phyloP scores from a whole-genome alignment of 2,329 filamentous ascomycete genomes.

The Diaporthe sp. region DNA sequence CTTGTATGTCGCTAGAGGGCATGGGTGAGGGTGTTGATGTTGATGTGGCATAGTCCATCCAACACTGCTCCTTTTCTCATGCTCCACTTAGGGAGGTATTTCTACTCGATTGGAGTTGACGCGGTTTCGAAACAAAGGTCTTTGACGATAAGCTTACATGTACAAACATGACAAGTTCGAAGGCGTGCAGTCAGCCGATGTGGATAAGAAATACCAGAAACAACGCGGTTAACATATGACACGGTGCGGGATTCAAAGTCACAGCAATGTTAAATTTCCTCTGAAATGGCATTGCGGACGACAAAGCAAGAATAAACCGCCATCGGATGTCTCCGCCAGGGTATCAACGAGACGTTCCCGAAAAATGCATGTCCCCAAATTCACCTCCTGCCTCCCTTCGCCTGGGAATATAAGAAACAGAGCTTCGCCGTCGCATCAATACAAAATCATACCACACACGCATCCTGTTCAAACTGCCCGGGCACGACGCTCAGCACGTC shows the following conservation, averaged over 20 bases:
- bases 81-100: neutral
- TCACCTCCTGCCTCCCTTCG: neutral
- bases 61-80: neutral
- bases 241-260: neutral
- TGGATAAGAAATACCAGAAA: neutral
- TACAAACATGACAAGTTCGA: neutral
- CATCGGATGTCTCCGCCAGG: neutral
- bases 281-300: neutral
- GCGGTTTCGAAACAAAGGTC: neutral
- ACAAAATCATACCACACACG: too few species aligned
- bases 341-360: neutral
- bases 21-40: neutral
- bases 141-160: neutral
- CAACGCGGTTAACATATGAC: neutral
- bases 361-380: neutral
- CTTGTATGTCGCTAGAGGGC: fast-evolving
- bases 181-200: too few species aligned
- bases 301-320: too few species aligned
- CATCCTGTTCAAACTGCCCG: neutral
- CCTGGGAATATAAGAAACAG: too few species aligned
- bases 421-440: too few species aligned
- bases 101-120: neutral
- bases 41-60: neutral
- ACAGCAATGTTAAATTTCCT: neutral
- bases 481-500: conserved; percentile 9